Evolutionary conservation across 441 rosid genomes (phyloP).

Genomic region (Aleurites moluccanus): DNA sequence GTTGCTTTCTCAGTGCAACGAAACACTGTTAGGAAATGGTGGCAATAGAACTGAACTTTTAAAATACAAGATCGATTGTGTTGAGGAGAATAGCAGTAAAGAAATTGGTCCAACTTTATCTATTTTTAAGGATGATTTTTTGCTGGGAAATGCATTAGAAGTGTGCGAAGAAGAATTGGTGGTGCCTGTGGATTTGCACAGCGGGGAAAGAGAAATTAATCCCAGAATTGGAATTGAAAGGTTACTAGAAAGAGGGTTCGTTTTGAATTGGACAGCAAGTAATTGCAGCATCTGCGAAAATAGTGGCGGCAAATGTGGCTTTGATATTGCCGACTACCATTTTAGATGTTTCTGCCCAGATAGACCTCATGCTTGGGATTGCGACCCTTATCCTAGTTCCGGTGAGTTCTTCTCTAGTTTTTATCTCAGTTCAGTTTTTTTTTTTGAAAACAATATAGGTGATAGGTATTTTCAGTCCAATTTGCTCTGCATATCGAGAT

Average conservation of each 20-base stretch:
- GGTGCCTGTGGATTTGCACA: slow-evolving; percentile 32
- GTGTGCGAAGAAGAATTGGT: slow-evolving; percentile 23
- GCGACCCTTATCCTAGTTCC: slow-evolving; percentile 12
- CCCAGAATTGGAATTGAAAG: neutral
- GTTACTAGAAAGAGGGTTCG: slow-evolving; percentile 34
- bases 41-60: slow-evolving; percentile 3
- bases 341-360: slow-evolving; percentile 60
- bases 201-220: neutral
- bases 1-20: slow-evolving; percentile 38
- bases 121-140: slow-evolving; percentile 22
- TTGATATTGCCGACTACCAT: slow-evolving; percentile 15
- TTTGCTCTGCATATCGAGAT: no score
- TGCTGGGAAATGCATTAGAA: slow-evolving; percentile 16
- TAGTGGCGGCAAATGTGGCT: slow-evolving; percentile 60
- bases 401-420: slow-evolving; percentile 1
- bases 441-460: no score
- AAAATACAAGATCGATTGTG: slow-evolving; percentile 17
- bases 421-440: no score
- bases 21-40: neutral
- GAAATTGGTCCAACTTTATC: slow-evolving; percentile 22
- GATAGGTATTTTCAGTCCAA: no score
- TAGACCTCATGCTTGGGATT: slow-evolving; percentile 39
- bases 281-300: slow-evolving; percentile 35
- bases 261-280: slow-evolving; percentile 46
- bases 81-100: neutral